A percentile compares a stretch with the other conserved stretches of the same genome.
Conservation (phyloP, 805 yeast genomes). For the Wickerhamomyces pijperi region DNA sequence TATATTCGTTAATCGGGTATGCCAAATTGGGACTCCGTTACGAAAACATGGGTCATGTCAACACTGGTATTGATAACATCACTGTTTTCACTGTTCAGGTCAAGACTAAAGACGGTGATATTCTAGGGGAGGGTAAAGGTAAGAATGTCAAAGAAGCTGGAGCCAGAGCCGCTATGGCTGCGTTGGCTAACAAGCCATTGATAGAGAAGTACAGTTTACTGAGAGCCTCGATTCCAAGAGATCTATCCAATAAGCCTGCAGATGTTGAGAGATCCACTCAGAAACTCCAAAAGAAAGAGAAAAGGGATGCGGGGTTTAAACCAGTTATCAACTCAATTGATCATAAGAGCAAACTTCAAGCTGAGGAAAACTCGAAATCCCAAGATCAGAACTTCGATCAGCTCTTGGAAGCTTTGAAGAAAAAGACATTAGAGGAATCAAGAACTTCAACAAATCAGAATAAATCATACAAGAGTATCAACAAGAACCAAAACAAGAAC, state of each 20-base stretch:
- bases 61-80: constrained; percentile 19
- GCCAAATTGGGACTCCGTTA: constrained; percentile 49
- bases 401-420: not conserved
- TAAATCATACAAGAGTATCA: no score
- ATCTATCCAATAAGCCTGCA: constrained; percentile 8
- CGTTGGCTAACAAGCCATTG: constrained; percentile 43
- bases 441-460: no score
- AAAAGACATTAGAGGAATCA: no score
- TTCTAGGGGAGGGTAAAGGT: constrained; percentile 65
- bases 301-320: not conserved
- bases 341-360: not conserved
- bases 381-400: no score
- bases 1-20: constrained; percentile 72
- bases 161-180: constrained; percentile 73
- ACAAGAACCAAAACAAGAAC: no score
- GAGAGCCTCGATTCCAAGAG: constrained; percentile 43
- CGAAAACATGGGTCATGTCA: constrained; percentile 30
- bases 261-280: not conserved
- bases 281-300: not conserved
- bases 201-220: constrained; percentile 53
- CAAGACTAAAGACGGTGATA: constrained; percentile 46
- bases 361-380: no score
- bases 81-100: constrained; percentile 54
- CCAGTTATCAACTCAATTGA: not conserved
- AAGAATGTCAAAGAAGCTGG: constrained; percentile 70